A percentile compares a stretch with the other conserved stretches of the same genome.
Conservation (phyloP, 768 basidiomycete species). For the Hemileccinum impolitum region DNA sequence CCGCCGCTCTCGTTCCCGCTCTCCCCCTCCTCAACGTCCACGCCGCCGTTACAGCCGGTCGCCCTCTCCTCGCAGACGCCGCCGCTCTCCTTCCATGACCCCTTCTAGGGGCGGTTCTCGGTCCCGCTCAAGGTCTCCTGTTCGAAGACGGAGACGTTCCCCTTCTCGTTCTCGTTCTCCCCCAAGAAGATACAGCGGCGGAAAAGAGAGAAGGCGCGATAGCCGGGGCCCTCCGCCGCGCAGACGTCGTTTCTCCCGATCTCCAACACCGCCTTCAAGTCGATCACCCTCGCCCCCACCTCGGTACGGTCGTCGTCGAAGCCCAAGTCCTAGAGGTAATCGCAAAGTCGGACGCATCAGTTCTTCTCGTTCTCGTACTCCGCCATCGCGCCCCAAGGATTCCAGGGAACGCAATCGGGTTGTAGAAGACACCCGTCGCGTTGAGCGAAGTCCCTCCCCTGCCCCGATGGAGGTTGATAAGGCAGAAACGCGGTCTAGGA, state of each 20-base stretch:
- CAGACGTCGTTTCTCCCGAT: slow-evolving; percentile 44
- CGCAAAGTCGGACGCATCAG: slow-evolving; percentile 27
- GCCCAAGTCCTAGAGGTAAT: slow-evolving; percentile 35
- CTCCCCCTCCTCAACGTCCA: slow-evolving; percentile 22
- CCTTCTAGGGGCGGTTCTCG: slow-evolving; percentile 37
- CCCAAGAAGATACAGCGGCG: slow-evolving; percentile 19
- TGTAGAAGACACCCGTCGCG: slow-evolving; percentile 18
- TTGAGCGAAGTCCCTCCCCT: slow-evolving; percentile 27
- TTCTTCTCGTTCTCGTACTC: slow-evolving; percentile 36
- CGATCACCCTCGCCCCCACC: slow-evolving; percentile 32
- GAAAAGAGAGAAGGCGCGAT: slow-evolving; percentile 24
- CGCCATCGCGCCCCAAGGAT: slow-evolving; percentile 31
- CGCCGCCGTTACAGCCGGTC: slow-evolving; percentile 28
- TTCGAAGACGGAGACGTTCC: slow-evolving; percentile 37
- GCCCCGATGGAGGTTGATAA: slow-evolving; percentile 23
- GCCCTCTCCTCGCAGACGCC: slow-evolving; percentile 24
- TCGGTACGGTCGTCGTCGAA: slow-evolving; percentile 45
- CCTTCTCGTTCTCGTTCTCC: slow-evolving; percentile 30
- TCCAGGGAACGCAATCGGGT: slow-evolving; percentile 25
- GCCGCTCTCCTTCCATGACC: slow-evolving; percentile 31
- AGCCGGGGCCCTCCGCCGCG: slow-evolving; percentile 33
- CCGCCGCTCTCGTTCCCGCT: slow-evolving; percentile 36
- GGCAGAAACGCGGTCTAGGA: slow-evolving; percentile 20
- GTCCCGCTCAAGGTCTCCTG: slow-evolving; percentile 43
- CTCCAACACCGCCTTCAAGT: slow-evolving; percentile 49